Evolutionary conservation across 371 early-diverging fungal species (phyloP), one percentile per base, ranked within the genome.

Genomic region (Astathelohania contejeani): DNA sequence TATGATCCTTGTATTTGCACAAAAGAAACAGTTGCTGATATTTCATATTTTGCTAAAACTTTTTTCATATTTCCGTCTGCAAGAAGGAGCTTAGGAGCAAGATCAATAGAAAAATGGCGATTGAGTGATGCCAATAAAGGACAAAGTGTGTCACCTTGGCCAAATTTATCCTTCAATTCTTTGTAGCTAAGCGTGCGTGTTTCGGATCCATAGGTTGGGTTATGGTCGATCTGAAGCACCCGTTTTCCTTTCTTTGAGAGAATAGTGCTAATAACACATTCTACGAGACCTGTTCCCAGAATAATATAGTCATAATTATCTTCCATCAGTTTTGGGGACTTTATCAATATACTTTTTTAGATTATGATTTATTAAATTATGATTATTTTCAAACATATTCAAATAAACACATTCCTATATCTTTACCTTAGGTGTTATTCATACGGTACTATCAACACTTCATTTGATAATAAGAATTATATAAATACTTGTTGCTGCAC

Each of bases 41-140:
- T 90, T 67, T 94, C 88, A 44, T 93, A 87, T 73, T 92, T 87
- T 53, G 76, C 73, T 24, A 82, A 75, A 51, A 80, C 74, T 60
- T 77, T 76, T 35, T 77, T 74, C 48, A 90, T 78, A 62, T 85
- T 83, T 48, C 86, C 90, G 62, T 86, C 88, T 48, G 90, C 92
- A 87, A 98, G 89, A 79, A 94, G 85, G 73, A 96, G 90, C 79
- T 98, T 98, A 67, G 99, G 99, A 45, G 95, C 88, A 67, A 93
- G 75, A 71, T 98, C 99, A 38, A 98, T 82, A 75, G 85, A 88
- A 73, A 83, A 93, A 76, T 94, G 90, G 46, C 87, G 83, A 72
- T 88, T 87, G 39, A 80, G 78, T 22, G 20, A 19, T 43, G 53
- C 29, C 35, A 63, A 48, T 29, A 45, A 19, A 4, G 19, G 28